Base-by-base conservation (phyloP, 371 early-diverging fungal species). In the Entomophthora muscae region DNA sequence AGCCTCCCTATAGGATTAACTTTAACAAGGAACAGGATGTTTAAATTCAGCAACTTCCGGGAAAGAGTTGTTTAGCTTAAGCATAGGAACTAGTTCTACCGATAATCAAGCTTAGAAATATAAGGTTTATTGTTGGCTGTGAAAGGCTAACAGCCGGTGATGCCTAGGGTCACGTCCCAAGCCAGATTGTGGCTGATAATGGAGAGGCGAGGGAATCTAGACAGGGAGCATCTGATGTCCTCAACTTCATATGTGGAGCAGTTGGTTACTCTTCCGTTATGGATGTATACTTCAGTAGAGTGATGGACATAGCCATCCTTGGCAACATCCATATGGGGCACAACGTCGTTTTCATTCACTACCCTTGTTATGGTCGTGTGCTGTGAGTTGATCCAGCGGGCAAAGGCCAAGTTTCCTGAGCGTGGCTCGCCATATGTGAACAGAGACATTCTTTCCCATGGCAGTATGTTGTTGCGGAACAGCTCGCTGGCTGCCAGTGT, bases 311-410 rank as follows among this genome's bases (percentile, higher is more conserved):
- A 80, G 2, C 72, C 75, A 22, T 75, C 70, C 58, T 67, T 29
- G 58, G 67, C 66, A 60, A 77, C 76, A 22, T 78, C 76, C 23
- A 79, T 59, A 63, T 79, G 79, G 42, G 78, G 75, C 22, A 79
- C 77, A 59, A 77, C 59, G 66, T 81, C 81, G 29, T 66, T 67
- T 26, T 74, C 64, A 61, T 78, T 75, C 3, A 79, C 77, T 57
- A 75, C 63, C 30, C 80, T 71, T 52, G 65, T 67, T 3, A 69
- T 60, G 1, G 67, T 69, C 42, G 77, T 61, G 17, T 68, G 66
- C 26, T 73, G 63, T 0, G 53, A 53, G 27, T 76, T 67, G 26
- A 76, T 63, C 53, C 71, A 66, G 24, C 65, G 53, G 2, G 75
- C 80, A 68, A 77, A 81, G 5, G 53, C 68, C 10, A 67, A 42